These are phyloP conservation scores for Coprinellus aureogranulatus DNA, from an alignment of 768 basidiomycete genomes.

Conservation along the genomic window DNA sequence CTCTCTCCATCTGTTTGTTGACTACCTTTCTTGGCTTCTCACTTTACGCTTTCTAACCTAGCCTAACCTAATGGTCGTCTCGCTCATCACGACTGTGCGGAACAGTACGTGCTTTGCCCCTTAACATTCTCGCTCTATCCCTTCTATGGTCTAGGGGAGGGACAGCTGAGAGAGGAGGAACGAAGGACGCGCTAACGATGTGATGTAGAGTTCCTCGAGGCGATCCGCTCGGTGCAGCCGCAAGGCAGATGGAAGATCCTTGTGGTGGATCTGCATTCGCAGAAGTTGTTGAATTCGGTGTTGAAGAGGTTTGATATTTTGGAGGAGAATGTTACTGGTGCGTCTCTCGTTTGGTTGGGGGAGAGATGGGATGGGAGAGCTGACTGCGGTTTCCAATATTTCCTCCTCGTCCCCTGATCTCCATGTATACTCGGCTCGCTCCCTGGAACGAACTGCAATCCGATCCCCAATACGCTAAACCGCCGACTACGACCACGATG, in stretches of 20 bases:
- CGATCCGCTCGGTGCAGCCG: constrained; percentile 83
- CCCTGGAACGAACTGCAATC: too few species aligned
- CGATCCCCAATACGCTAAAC: too few species aligned
- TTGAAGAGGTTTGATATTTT: constrained; percentile 93
- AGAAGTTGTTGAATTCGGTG: constrained; percentile 78
- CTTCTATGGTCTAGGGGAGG: too few species aligned
- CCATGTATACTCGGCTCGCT: too few species aligned
- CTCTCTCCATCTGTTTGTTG: background rate
- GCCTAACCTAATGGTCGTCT: constrained; percentile 36
- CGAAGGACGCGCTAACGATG: too few species aligned
- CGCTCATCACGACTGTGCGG: constrained; percentile 41
- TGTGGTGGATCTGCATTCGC: constrained; percentile 91
- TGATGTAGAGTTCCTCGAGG: constrained; percentile 75
- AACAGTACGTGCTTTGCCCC: constrained; percentile 34
- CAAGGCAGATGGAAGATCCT: constrained; percentile 94
- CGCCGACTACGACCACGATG: background rate
- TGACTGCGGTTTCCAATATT: background rate
- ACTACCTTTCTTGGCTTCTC: background rate
- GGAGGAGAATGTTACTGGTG: constrained; percentile 94
- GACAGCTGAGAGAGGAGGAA: too few species aligned
- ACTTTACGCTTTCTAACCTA: background rate
- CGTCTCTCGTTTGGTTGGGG: constrained; percentile 24
- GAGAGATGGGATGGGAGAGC: background rate
- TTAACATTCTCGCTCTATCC: too few species aligned
- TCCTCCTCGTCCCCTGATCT: constrained; percentile 2